Evolutionary conservation across 2,329 filamentous ascomycete species (phyloP).

Genomic region (Septoria linicola): DNA sequence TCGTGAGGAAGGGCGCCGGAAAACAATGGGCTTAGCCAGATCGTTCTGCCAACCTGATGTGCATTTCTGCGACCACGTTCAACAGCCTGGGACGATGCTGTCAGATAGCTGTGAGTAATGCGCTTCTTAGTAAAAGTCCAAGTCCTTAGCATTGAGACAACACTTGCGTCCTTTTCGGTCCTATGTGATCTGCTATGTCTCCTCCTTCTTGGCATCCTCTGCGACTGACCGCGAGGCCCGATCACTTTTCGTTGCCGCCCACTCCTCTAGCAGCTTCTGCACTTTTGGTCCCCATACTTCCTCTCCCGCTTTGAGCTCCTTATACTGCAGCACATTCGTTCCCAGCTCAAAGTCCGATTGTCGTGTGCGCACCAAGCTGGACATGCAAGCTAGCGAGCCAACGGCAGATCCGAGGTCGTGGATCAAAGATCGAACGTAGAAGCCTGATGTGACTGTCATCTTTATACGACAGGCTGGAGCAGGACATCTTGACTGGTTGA

Average conservation of each 20-base stretch:
- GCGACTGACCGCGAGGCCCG: too few relatives aligned
- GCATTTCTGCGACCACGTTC: too few relatives aligned
- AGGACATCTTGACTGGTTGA: slow-evolving; percentile 28
- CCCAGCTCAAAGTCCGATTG: slow-evolving; percentile 79
- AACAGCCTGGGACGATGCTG: too few relatives aligned
- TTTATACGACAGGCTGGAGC: slow-evolving; percentile 76
- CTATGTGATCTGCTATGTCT: too few relatives aligned
- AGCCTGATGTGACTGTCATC: slow-evolving; percentile 92
- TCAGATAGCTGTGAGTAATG: too few relatives aligned
- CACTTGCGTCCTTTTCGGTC: too few relatives aligned
- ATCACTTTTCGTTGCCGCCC: slow-evolving; percentile 15
- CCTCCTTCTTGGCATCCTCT: too few relatives aligned
- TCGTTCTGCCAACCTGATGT: too few relatives aligned
- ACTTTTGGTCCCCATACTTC: slow-evolving; percentile 80
- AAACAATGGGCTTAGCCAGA: too few relatives aligned
- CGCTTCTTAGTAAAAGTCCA: too few relatives aligned
- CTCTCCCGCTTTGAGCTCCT: slow-evolving; percentile 73
- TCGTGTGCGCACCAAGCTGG: slow-evolving; percentile 72
- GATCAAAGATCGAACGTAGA: slow-evolving; percentile 92
- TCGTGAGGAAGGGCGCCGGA: too few relatives aligned
- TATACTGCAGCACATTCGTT: slow-evolving; percentile 74
- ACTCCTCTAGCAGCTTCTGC: slow-evolving; percentile 50
- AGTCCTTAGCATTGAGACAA: too few relatives aligned
- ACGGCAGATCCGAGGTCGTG: slow-evolving; percentile 86
- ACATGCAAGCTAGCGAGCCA: slow-evolving; percentile 81